Evolutionary conservation across 2,329 filamentous ascomycete species (phyloP).

Genomic region (Xylaria digitata): DNA sequence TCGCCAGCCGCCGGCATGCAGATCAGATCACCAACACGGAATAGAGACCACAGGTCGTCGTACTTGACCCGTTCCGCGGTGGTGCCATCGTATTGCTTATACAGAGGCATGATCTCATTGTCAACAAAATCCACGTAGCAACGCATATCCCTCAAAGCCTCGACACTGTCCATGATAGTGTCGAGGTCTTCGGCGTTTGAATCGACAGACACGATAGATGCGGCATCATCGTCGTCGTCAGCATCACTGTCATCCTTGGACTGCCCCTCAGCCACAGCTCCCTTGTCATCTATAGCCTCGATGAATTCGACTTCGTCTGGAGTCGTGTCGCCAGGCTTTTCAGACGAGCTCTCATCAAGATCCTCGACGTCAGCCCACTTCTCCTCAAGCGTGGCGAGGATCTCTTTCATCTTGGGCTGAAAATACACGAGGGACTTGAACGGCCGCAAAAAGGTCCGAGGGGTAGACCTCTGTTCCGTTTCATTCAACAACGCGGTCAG

Average conservation of each 20-base stretch:
- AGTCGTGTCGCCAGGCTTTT: slow-evolving; percentile 41
- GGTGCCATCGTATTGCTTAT: slow-evolving; percentile 46
- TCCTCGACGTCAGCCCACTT: slow-evolving; percentile 56
- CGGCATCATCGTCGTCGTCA: slow-evolving; percentile 52
- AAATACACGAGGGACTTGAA: slow-evolving; percentile 56
- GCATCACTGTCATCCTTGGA: slow-evolving; percentile 42
- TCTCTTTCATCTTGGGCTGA: slow-evolving; percentile 56
- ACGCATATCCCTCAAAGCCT: slow-evolving; percentile 56
- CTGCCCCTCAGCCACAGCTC: slow-evolving; percentile 27
- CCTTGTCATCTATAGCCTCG: slow-evolving; percentile 36
- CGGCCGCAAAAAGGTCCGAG: slow-evolving; percentile 56
- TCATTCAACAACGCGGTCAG: slow-evolving; percentile 53
- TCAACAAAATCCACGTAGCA: slow-evolving; percentile 60
- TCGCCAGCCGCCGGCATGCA: slow-evolving; percentile 54
- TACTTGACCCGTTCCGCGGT: slow-evolving; percentile 52
- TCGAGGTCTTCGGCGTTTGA: slow-evolving; percentile 53
- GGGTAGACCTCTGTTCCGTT: slow-evolving; percentile 51
- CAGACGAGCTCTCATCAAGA: slow-evolving; percentile 44
- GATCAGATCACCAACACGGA: slow-evolving; percentile 55
- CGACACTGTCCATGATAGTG: slow-evolving; percentile 53
- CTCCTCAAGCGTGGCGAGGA: slow-evolving; percentile 54
- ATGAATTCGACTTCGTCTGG: slow-evolving; percentile 48
- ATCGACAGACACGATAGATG: slow-evolving; percentile 53
- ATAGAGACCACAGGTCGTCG: slow-evolving; percentile 58
- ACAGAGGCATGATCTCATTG: slow-evolving; percentile 54